A percentile compares a stretch with the other conserved stretches of the same genome.
These are phyloP conservation scores for Cynara cardunculus DNA, from an alignment of 129 eudicot genomes.

Conservation along the genomic window DNA sequence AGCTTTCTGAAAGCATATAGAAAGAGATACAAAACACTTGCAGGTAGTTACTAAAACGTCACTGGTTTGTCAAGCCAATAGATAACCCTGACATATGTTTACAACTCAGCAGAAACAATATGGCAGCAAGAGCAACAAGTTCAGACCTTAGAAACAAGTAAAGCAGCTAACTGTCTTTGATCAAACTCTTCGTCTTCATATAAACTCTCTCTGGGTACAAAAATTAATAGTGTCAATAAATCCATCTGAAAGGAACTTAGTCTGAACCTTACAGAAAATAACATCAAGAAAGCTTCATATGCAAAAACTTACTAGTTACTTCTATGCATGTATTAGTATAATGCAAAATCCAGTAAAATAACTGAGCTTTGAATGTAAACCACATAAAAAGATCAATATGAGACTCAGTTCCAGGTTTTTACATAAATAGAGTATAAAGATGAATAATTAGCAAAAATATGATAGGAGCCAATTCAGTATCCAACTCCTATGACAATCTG, in stretches of 20 bases:
- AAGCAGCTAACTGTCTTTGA: slow-evolving; percentile 78
- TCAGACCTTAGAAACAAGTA: slow-evolving; percentile 83
- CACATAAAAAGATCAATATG: neutral
- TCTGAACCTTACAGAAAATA: neutral
- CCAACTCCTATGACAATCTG: neutral
- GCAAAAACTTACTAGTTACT: neutral
- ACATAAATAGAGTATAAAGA: neutral
- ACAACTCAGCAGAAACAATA: neutral
- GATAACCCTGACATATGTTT: neutral
- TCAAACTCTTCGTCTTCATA: slow-evolving; percentile 87
- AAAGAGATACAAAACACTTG: neutral
- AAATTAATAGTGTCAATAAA: slow-evolving; percentile 10
- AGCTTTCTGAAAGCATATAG: neutral
- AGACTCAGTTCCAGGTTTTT: neutral
- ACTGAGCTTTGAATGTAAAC: neutral
- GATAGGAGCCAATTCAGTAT: neutral
- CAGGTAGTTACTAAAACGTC: neutral
- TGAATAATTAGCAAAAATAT: neutral
- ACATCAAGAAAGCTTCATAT: neutral
- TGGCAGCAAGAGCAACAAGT: neutral
- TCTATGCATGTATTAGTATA: neutral
- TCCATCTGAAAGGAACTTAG: neutral
- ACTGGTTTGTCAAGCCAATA: neutral
- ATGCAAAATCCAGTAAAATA: neutral
- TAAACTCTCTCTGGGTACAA: slow-evolving; percentile 73